phyloP scores from a whole-genome alignment of 495 filamentous ascomycete species.

The Pyrenopolyporus hunteri region DNA sequence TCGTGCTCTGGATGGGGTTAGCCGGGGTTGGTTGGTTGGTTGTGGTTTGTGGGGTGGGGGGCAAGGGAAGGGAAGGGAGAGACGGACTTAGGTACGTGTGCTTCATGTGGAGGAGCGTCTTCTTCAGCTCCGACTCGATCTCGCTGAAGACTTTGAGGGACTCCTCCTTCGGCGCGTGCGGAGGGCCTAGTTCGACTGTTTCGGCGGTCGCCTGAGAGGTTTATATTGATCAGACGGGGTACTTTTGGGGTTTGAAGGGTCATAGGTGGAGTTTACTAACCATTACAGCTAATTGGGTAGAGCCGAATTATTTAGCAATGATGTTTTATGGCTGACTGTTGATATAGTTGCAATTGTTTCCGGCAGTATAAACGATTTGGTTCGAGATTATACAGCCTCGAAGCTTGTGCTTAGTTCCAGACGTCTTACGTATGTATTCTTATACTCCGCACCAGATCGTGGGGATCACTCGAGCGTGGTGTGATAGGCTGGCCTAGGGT shows the following conservation, averaged over 20 bases:
- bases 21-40: background rate
- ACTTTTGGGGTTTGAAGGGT: background rate
- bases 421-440: background rate
- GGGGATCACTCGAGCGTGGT: conserved; percentile 27
- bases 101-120: conserved; percentile 55
- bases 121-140: conserved; percentile 56
- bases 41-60: background rate
- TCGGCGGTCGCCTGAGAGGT: conserved; percentile 57
- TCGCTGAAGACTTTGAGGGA: conserved; percentile 57
- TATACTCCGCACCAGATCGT: conserved; percentile 14
- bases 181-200: conserved; percentile 54
- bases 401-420: conserved; percentile 4
- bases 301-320: too few species aligned
- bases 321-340: too few species aligned
- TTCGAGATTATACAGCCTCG: background rate
- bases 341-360: too few species aligned
- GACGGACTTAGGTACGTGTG: conserved; percentile 47
- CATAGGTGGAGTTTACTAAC: conserved; percentile 13
- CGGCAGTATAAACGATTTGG: too few species aligned
- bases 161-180: conserved; percentile 59
- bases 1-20: conserved; percentile 52
- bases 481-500: conserved; percentile 16
- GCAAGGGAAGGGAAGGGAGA: background rate
- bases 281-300: conserved; percentile 18
- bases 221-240: background rate